Evolutionary conservation across 345 rosid species (phyloP).

Genomic region (Eucalyptus cloeziana): DNA sequence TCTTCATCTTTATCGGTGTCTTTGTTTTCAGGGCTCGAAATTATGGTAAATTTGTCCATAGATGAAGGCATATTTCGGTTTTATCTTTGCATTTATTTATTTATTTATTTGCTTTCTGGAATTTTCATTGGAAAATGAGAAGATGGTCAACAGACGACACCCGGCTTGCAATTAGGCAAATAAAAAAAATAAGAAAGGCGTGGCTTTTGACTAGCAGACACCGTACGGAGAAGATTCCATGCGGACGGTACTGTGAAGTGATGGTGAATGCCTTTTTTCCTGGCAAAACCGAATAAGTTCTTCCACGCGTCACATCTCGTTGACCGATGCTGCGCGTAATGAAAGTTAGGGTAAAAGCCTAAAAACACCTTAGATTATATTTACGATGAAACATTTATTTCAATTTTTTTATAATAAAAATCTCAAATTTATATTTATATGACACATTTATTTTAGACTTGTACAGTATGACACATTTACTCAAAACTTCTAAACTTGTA

Average conservation of each 20-base stretch:
- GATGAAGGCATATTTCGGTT: too few relatives aligned
- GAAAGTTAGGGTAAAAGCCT: too few relatives aligned
- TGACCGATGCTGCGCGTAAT: not conserved
- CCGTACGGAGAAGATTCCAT: not conserved
- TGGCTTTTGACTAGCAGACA: not conserved
- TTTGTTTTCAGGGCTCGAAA: not conserved
- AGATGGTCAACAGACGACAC: not conserved
- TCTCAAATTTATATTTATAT: too few relatives aligned
- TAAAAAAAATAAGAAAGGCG: not conserved
- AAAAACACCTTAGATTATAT: too few relatives aligned
- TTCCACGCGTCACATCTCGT: not conserved
- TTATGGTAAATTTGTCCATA: too few relatives aligned
- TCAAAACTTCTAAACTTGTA: too few relatives aligned
- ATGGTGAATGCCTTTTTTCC: not conserved
- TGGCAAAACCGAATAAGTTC: not conserved
- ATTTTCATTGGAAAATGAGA: not conserved
- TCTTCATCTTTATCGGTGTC: not conserved
- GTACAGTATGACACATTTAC: fast-evolving
- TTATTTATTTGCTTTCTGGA: too few relatives aligned
- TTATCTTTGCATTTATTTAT: too few relatives aligned
- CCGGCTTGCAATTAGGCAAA: not conserved
- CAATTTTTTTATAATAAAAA: too few relatives aligned
- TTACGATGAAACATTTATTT: too few relatives aligned
- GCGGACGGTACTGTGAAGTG: not conserved
- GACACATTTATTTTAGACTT: too few relatives aligned